Base-by-base conservation (phyloP, 768 basidiomycete genomes). In the Lactifluus volemus region DNA sequence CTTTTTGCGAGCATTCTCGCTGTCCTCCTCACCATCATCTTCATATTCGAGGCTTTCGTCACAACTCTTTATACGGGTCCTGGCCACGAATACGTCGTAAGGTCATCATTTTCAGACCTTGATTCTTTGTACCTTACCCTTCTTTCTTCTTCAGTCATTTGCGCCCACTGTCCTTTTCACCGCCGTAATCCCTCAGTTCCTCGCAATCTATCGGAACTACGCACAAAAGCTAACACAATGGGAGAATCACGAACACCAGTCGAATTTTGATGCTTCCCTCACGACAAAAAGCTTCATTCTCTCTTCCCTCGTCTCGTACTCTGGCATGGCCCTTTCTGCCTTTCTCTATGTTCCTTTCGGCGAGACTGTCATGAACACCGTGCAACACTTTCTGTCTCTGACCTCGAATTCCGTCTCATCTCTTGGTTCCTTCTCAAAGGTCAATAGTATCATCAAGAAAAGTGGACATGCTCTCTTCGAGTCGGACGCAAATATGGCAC, bases 311-410 rank as follows among this genome's bases (percentile, higher is more conserved):
- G 92, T 95, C 19, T 89, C 96, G 0, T 98, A 95, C 70, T 84
- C 94, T 53, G 88, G 89, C 44, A 81, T 99, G n/a, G 85, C 83
- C 6, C 83, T 98, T 15, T 92, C 88, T n/a, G 93, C 95, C 15
- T 98, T 94, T 69, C 82, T 97, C 53, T 99, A 98, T 70, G 90
- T 96, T 4, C 94, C 94, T 0, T 97, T 95, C 64, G 94, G 94
- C 32, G 88, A 88, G 69, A 80, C 81, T 54, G 84, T 92, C 63
- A 92, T 94, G 89, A 75, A 78, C 8, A 70, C 77, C 53, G 75
- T 81, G 2, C 74, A 75, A 51, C 47, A 53, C 39, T 61, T 63
- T 53, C 63, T 72, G 4, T 69, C 68, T 65, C 58, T 73, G 47
- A 49, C 60, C 19, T 54, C 68, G 19, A 45, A 61, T 5, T 55